Evolutionary conservation across 2,329 filamentous ascomycete genomes (phyloP).

Genomic region (Penicillium sp.): DNA sequence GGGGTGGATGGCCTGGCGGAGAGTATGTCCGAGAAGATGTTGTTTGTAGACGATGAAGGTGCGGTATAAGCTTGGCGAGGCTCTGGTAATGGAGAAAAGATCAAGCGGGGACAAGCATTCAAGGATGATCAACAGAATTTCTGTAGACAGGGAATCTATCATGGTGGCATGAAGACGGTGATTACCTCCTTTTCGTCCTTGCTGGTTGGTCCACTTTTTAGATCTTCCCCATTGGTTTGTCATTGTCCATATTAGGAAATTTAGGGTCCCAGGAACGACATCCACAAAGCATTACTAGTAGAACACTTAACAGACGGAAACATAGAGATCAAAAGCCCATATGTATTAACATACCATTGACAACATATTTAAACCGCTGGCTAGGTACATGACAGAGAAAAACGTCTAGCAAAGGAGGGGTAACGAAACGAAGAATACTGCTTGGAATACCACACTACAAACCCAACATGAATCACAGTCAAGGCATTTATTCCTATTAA

Average conservation of each 20-base stretch:
- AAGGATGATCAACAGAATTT: background rate
- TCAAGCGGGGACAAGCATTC: background rate
- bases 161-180: background rate
- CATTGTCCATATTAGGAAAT: background rate
- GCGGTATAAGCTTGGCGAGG: background rate
- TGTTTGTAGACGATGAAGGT: background rate
- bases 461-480: conserved; percentile 2
- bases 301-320: background rate
- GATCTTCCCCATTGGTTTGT: background rate
- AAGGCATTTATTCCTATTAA: background rate
- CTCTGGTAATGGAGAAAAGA: background rate
- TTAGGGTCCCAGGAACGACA: background rate
- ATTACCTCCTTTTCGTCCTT: background rate
- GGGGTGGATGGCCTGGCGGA: background rate
- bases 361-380: conserved; percentile 10
- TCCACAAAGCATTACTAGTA: too few relatives aligned
- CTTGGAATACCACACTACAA: background rate
- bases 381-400: conserved; percentile 17
- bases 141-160: background rate
- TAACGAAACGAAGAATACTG: background rate
- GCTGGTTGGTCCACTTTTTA: background rate
- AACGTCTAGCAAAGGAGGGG: conserved; percentile 6
- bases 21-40: background rate
- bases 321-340: background rate
- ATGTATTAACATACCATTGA: conserved; percentile 20